Evolutionary conservation across 768 basidiomycete species (phyloP), one percentile per base, ranked within the genome.

Genomic region (Termitomyces bulborhizus): DNA sequence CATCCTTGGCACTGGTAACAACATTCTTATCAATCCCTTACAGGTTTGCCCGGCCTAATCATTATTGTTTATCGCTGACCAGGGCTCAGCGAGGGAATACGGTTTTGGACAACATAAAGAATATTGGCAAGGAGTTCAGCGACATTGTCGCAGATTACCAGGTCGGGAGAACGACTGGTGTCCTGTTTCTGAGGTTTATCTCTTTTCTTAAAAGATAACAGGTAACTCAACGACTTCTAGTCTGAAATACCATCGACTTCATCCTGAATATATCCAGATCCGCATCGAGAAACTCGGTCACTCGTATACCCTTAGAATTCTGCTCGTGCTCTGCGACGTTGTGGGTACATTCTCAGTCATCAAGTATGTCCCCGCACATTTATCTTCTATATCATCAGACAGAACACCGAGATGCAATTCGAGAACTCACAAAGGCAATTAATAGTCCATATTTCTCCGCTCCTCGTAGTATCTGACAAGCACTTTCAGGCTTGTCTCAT

Each of bases 61-160:
- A 16, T 34, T 37, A n/a, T 32, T 6, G 15, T n/a, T n/a, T n/a
- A 37, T 41, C 21, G 36, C 52, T 57, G 52, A 57, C n/a, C 29
- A 24, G 41, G 44, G 24, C 8, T 42, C 63, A 97, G 88, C 78
- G 92, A 56, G 83, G 88, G 21, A 99, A 99, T 66, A 90, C 90
- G 0, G 76, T 98, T n/a, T 79, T 98, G 18, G 85, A 91, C 64
- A 80, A 79, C 61, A 88, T 98, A 51, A 82, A 86, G 57, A 91
- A 92, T 70, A 89, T 97, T 2, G 83, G 89, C 1, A 95, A 93
- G 70, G 94, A 98, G 68, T 97, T 92, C 63, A 91, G 91, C 0
- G 95, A 98, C 65, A 94, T 98, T 57, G 77, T 88, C 16, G 84
- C 88, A 24, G 97, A 99, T 70, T 99, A 90, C 68, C 94, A 98